Percentiles rank a stretch among this genome's conserved stretches.
phyloP scores from a whole-genome alignment of 2,329 filamentous ascomycete species.

The Pseudogymnoascus sp. region DNA sequence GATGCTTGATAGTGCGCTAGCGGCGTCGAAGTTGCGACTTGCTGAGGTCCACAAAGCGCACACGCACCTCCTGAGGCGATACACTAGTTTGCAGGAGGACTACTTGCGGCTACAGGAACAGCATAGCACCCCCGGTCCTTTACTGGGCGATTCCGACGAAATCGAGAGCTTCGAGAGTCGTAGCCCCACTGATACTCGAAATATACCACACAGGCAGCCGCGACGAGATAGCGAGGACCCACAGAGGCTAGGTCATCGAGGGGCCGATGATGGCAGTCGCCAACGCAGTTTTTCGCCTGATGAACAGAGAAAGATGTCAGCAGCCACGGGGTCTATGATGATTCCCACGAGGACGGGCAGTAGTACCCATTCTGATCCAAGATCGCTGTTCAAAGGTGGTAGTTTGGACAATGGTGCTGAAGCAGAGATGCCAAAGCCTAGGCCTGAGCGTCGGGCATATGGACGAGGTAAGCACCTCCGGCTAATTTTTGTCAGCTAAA shows the following conservation, averaged over 20 bases:
- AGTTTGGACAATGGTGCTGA: constrained; percentile 33
- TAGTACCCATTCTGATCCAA: constrained; percentile 16
- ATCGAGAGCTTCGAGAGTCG: constrained; percentile 8
- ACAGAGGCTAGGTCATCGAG: neutral
- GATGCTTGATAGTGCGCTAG: constrained; percentile 42
- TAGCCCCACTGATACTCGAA: constrained; percentile 1
- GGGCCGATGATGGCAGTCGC: neutral
- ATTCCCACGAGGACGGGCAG: constrained; percentile 15
- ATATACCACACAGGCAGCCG: neutral
- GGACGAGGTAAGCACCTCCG: constrained; percentile 42
- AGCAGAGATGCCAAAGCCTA: constrained; percentile 38
- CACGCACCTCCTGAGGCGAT: constrained; percentile 41
- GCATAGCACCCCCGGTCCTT: constrained; percentile 23
- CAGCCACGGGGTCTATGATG: constrained; percentile 12
- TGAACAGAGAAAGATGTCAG: constrained; percentile 10
- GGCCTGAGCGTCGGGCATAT: constrained; percentile 43
- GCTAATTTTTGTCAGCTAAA: neutral
- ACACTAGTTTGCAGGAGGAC: constrained; percentile 42
- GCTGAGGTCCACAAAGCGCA: constrained; percentile 45
- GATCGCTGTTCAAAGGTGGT: neutral
- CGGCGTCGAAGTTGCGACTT: constrained; percentile 40
- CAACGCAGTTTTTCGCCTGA: neutral
- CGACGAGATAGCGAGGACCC: constrained; percentile 2
- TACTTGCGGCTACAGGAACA: constrained; percentile 31
- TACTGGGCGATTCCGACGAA: constrained; percentile 11